Evolutionary conservation across 176 grass and related monocot species (phyloP).

Genomic region (Guadua angustifolia): DNA sequence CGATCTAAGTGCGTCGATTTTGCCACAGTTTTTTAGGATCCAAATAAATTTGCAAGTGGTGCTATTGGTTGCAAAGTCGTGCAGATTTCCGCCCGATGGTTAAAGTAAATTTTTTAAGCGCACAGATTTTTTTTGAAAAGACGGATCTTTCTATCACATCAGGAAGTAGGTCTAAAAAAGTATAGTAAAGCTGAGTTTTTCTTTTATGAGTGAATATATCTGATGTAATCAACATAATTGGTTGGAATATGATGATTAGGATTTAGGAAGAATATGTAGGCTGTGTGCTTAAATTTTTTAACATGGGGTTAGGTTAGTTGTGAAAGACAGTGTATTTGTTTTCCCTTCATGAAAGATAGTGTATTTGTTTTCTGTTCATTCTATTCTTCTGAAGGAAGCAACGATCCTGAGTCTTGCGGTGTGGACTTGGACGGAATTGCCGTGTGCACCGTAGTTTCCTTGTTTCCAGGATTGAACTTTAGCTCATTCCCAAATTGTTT

Average conservation of each 20-base stretch:
- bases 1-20: constrained; percentile 23
- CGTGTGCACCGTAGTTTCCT: constrained; percentile 25
- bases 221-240: not conserved
- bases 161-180: not conserved
- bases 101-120: not conserved
- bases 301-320: not conserved
- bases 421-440: constrained; percentile 1
- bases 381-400: constrained; percentile 61
- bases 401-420: constrained; percentile 23
- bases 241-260: not conserved
- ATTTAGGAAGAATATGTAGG: not conserved
- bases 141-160: not conserved
- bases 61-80: not conserved
- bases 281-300: not conserved
- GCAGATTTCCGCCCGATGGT: not conserved
- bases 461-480: constrained; percentile 12
- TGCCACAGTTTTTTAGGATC: not conserved
- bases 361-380: not conserved
- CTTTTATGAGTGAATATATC: not conserved
- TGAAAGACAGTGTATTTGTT: not conserved
- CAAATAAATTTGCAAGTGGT: not conserved
- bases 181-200: not conserved
- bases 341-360: not conserved
- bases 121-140: not conserved
- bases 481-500: constrained; percentile 11